Evolutionary conservation across 768 basidiomycete species (phyloP).

Genomic region (Cyclocybe aegerita): DNA sequence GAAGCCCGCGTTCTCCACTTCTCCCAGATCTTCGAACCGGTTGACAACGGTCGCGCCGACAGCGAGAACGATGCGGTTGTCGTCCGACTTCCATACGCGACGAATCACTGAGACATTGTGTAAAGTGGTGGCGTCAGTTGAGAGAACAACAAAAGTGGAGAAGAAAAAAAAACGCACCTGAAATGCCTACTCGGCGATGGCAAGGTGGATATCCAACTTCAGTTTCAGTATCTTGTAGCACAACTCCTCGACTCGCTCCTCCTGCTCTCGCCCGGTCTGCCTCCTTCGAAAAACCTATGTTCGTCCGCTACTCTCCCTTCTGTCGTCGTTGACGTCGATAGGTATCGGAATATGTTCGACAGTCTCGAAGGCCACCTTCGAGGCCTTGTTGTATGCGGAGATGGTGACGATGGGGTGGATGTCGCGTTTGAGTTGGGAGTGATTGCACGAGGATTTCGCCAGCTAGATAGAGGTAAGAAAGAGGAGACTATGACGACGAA

Average conservation of each 20-base stretch:
- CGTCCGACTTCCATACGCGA: conserved; percentile 98
- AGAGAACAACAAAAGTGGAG: no score
- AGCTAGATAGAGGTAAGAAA: conserved; percentile 37
- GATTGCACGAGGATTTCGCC: conserved; percentile 99
- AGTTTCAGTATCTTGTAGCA: conserved; percentile 84
- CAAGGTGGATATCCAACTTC: conserved; percentile 91
- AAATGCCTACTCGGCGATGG: conserved; percentile 98
- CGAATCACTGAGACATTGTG: conserved; percentile 89
- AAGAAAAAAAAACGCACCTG: conserved; percentile 54
- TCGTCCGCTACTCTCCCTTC: conserved; percentile 97
- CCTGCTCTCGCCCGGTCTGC: conserved; percentile 95
- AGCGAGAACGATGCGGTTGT: conserved; percentile 96
- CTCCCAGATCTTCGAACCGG: conserved; percentile 90
- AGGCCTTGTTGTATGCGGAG: conserved; percentile 94
- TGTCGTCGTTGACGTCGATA: conserved; percentile 82
- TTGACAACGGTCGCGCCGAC: conserved; percentile 97
- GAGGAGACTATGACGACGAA: background rate
- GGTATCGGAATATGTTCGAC: conserved; percentile 85
- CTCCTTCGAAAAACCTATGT: conserved; percentile 97
- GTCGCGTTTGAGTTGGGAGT: conserved; percentile 88
- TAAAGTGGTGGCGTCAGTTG: no score
- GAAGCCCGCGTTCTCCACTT: conserved; percentile 88
- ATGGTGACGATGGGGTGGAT: no score
- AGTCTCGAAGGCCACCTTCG: conserved; percentile 87
- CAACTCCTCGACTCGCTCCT: conserved; percentile 91